Base-by-base conservation (phyloP, 1,139 yeast genomes). In the Hyphopichia khmerensis region DNA sequence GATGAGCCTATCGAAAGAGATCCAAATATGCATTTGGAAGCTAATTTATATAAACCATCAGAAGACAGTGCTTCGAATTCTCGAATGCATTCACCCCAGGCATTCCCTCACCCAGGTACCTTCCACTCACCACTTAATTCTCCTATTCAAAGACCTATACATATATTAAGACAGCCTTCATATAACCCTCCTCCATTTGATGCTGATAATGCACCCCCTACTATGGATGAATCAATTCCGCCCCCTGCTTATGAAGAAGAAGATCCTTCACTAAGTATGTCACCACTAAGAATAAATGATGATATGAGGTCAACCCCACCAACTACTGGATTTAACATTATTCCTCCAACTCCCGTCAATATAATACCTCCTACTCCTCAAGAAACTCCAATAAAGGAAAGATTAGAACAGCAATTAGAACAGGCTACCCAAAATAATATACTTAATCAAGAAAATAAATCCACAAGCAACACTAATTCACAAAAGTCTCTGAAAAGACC, bases 41-140 rank as follows among this genome's bases (percentile, higher is more conserved):
- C 90, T 1, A 85, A 86, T 52, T 56, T 85, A 15, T 85, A 81
- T 56, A 74, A 77, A 51, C 93, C 93, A 0, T 77, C 69, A 37
- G 53, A 53, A 24, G 61, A 56, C 16, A 19, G 24, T 15, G 43
- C 48, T 4, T 44, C 56, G 2, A 56, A 59, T 4, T 49, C 61
- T 7, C 59, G 56, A 11, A 60, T 84, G 36, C 67, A 75, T 39
- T 78, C 88, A 0, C 84, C 83, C 2, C 86, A 79, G 48, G 84
- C 86, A 1, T 48, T 70, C 21, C 84, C 85, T 2, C 68, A 75
- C 46, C 68, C 72, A 1, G 70, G 57, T 3, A 65, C 65, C 2
- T 57, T 67, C 43, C 43, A 43, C 8, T 69, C 79, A 1, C 82
- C 82, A 1, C 34, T 62, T 5, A 42, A 33, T 21, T 61, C 72